A percentile compares a stretch with the other conserved stretches of the same genome.
Evolutionary conservation across 768 basidiomycete genomes (phyloP).

Genomic region (Gyrodon lividus): DNA sequence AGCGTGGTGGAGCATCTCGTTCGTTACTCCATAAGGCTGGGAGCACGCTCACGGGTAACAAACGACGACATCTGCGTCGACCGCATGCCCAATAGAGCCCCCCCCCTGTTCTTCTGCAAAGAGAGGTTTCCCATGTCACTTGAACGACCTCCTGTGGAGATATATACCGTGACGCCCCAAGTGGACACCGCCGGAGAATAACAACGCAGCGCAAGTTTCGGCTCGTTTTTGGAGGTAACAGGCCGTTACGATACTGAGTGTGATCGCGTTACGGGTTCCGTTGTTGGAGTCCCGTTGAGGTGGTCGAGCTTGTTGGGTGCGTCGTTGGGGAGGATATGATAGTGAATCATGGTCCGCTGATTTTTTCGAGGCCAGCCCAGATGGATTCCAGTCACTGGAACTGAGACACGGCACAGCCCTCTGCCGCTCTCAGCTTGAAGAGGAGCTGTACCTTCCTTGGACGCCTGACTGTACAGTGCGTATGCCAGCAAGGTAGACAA

Average conservation of each 20-base stretch:
- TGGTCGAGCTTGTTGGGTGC: conserved; percentile 31
- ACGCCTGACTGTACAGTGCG: too few relatives aligned
- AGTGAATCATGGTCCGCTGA: conserved; percentile 30
- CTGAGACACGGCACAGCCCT: too few relatives aligned
- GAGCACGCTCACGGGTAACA: conserved; percentile 18
- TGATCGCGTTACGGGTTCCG: conserved; percentile 17
- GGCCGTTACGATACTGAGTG: conserved; percentile 18
- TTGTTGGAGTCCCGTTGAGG: conserved; percentile 27
- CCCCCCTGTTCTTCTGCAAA: conserved; percentile 34
- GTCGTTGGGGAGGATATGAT: conserved; percentile 33
- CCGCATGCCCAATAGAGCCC: conserved; percentile 30
- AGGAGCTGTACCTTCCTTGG: too few relatives aligned
- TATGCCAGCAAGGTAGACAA: too few relatives aligned
- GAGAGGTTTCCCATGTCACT: conserved; percentile 34
- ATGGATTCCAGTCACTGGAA: too few relatives aligned
- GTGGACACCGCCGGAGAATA: conserved; percentile 31
- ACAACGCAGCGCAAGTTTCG: conserved; percentile 32
- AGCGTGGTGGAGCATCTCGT: conserved; percentile 27
- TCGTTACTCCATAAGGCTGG: conserved; percentile 13
- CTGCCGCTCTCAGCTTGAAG: too few relatives aligned
- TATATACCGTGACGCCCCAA: conserved; percentile 30
- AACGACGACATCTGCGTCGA: conserved; percentile 34
- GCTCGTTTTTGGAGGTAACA: too few relatives aligned
- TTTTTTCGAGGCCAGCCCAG: conserved; percentile 15
- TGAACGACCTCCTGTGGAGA: conserved; percentile 33